Evolutionary conservation across 2,329 filamentous ascomycete species (phyloP).

Genomic region (Zasmidium citrigriseum): DNA sequence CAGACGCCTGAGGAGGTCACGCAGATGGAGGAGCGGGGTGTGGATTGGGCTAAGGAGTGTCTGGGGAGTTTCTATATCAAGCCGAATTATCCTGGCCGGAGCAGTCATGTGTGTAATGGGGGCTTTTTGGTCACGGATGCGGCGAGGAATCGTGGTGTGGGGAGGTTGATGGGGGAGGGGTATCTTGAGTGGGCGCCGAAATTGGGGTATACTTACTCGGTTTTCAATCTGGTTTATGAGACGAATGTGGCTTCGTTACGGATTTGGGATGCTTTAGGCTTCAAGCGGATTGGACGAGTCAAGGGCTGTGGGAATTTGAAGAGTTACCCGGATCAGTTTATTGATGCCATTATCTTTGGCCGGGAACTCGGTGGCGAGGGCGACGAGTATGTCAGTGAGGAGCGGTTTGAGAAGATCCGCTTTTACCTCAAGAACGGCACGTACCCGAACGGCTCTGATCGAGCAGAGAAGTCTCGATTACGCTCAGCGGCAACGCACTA

Average conservation of each 20-base stretch:
- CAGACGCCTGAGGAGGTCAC: constrained; percentile 57
- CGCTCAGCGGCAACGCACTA: constrained; percentile 94
- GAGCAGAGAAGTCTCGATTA: constrained; percentile 92
- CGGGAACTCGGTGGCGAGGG: constrained; percentile 61
- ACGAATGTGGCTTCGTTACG: constrained; percentile 87
- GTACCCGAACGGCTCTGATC: constrained; percentile 89
- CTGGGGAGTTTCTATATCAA: constrained; percentile 93
- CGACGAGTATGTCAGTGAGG: constrained; percentile 86
- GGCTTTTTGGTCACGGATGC: constrained; percentile 53
- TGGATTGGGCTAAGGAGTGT: constrained; percentile 78
- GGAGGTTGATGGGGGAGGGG: constrained; percentile 53
- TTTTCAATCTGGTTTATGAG: constrained; percentile 94
- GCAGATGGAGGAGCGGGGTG: constrained; percentile 46
- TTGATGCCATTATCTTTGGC: constrained; percentile 61
- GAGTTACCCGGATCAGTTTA: constrained; percentile 47
- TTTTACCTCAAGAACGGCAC: constrained; percentile 94
- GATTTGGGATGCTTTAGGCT: constrained; percentile 89
- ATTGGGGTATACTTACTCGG: constrained; percentile 81
- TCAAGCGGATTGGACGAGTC: constrained; percentile 87
- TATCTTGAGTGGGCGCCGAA: constrained; percentile 57
- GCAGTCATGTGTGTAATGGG: constrained; percentile 82
- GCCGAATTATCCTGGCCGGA: constrained; percentile 88
- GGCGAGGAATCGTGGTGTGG: constrained; percentile 51
- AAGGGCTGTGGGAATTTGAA: constrained; percentile 53
- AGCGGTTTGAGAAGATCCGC: constrained; percentile 97